These are phyloP conservation scores for Aquanectria penicillioides DNA, from an alignment of 2,329 filamentous ascomycete species.

Conservation along the genomic window DNA sequence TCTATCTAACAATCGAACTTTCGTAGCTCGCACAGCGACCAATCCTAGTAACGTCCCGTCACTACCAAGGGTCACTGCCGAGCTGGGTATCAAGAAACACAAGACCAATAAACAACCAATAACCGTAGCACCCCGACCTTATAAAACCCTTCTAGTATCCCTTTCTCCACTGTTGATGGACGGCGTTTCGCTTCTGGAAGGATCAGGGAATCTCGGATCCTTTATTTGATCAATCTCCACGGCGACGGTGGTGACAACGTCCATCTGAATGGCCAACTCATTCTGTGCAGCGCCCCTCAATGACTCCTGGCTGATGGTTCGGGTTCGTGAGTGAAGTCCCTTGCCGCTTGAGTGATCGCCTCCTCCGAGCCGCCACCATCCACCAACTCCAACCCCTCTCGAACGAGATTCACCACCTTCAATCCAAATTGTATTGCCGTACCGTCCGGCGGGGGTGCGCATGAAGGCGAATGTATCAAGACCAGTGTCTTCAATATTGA, in stretches of 20 bases:
- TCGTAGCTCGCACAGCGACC: slow-evolving; percentile 6
- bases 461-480: slow-evolving; percentile 63
- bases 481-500: slow-evolving; percentile 57
- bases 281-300: slow-evolving; percentile 38
- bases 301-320: slow-evolving; percentile 42
- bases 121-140: background rate
- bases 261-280: slow-evolving; percentile 51
- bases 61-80: background rate
- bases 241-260: slow-evolving; percentile 52
- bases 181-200: slow-evolving; percentile 31
- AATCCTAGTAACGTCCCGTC: background rate
- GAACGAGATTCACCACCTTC: slow-evolving; percentile 36
- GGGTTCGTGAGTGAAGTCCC: background rate
- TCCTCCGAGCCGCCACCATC: slow-evolving; percentile 44
- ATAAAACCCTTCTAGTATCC: slow-evolving; percentile 12
- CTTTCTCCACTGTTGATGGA: slow-evolving; percentile 36
- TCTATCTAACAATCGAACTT: background rate
- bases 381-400: slow-evolving; percentile 26
- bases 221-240: slow-evolving; percentile 47
- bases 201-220: slow-evolving; percentile 33
- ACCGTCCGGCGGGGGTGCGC: slow-evolving; percentile 49
- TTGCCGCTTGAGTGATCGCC: too few species aligned
- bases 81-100: background rate
- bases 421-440: slow-evolving; percentile 53
- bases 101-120: background rate